Evolutionary conservation across 2,329 filamentous ascomycete species (phyloP).

Genomic region (Hymenoscyphus occultus): DNA sequence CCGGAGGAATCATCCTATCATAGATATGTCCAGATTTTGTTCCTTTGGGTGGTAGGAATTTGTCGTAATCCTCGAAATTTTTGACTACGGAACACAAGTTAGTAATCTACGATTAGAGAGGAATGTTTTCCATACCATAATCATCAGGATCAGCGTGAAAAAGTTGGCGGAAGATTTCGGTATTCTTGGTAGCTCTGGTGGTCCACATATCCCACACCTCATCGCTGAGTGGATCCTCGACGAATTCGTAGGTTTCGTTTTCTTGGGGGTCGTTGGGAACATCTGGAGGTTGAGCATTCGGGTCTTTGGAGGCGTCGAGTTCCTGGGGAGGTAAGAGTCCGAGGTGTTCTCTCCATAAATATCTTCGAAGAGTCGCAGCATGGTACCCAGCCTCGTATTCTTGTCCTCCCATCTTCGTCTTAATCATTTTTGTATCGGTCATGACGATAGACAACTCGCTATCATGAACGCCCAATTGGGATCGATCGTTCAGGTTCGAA

Average conservation of each 20-base stretch:
- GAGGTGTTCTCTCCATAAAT: constrained; percentile 87
- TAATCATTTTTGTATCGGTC: constrained; percentile 72
- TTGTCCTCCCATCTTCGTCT: constrained; percentile 74
- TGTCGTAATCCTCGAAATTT: constrained; percentile 86
- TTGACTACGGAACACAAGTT: constrained; percentile 53
- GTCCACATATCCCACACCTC: constrained; percentile 70
- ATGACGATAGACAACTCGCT: constrained; percentile 88
- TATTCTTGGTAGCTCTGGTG: constrained; percentile 65
- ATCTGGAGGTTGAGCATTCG: constrained; percentile 71
- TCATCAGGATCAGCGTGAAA: constrained; percentile 91
- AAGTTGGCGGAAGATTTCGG: constrained; percentile 70
- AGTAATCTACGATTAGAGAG: constrained; percentile 10
- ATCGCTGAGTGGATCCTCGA: constrained; percentile 68
- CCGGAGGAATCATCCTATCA: constrained; percentile 69
- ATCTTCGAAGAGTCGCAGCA: constrained; percentile 74
- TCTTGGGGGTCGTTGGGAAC: constrained; percentile 64
- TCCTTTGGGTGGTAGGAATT: constrained; percentile 66
- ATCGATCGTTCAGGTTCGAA: constrained; percentile 88
- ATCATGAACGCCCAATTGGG: constrained; percentile 84
- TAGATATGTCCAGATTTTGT: constrained; percentile 84
- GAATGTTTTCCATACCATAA: constrained; percentile 51
- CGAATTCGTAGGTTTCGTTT: constrained; percentile 61
- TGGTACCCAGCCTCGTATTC: constrained; percentile 77
- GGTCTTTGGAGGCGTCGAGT: constrained; percentile 62
- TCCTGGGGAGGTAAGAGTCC: constrained; percentile 75